Conservation (phyloP, 2,329 filamentous ascomycete species). For the Hymenoscyphus albidus region DNA sequence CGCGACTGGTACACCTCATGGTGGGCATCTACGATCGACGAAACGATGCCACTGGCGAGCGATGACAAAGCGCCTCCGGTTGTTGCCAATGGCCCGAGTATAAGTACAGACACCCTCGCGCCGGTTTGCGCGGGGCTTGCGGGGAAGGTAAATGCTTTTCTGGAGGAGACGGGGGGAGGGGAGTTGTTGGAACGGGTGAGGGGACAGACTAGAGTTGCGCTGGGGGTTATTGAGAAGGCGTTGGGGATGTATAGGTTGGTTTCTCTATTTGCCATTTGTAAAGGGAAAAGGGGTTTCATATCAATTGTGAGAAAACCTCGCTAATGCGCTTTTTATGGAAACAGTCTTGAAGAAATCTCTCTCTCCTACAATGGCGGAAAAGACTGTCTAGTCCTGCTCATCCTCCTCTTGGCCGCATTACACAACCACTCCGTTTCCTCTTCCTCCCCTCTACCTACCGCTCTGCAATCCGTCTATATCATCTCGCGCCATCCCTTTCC, state of each 20-base stretch:
- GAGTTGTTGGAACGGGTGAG: slow-evolving; percentile 49
- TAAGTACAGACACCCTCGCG: slow-evolving; percentile 20
- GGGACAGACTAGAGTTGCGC: slow-evolving; percentile 66
- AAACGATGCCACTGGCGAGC: slow-evolving; percentile 27
- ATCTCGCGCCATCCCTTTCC: slow-evolving; percentile 78
- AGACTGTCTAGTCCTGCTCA: slow-evolving; percentile 90
- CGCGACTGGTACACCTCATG: slow-evolving; percentile 16
- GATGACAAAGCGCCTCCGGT: slow-evolving; percentile 22
- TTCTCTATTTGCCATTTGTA: slow-evolving; percentile 8
- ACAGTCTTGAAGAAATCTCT: slow-evolving; percentile 72
- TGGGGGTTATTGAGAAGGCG: slow-evolving; percentile 71
- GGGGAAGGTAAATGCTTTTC: slow-evolving; percentile 29
- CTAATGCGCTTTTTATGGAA: slow-evolving; percentile 5
- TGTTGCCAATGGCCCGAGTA: slow-evolving; percentile 16
- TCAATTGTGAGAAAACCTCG: neutral
- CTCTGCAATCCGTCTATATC: slow-evolving; percentile 81
- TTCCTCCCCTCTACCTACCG: slow-evolving; percentile 35
- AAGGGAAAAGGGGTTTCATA: no score
- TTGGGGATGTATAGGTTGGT: slow-evolving; percentile 70
- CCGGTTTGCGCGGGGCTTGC: slow-evolving; percentile 29
- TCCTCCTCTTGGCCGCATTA: slow-evolving; percentile 53
- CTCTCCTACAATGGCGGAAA: slow-evolving; percentile 98
- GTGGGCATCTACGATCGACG: slow-evolving; percentile 25
- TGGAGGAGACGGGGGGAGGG: slow-evolving; percentile 26
- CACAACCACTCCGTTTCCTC: slow-evolving; percentile 26